Evolutionary conservation across 2,329 filamentous ascomycete species (phyloP).

Genomic region (Daldinia sp.): DNA sequence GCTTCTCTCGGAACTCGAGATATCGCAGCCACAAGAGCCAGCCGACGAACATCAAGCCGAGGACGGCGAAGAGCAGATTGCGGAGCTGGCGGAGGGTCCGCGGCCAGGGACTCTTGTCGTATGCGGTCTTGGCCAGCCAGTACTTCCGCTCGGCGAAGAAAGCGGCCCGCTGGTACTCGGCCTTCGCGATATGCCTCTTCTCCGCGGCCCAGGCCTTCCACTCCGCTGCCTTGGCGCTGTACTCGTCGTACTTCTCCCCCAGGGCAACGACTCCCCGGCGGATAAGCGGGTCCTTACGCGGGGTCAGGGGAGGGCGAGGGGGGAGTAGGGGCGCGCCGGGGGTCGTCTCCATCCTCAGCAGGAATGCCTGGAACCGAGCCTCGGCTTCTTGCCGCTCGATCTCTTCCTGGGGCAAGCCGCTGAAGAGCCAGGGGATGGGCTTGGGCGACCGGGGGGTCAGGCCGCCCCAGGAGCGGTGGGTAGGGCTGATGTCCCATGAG

Average conservation of each 20-base stretch:
- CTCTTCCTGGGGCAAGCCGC: too few relatives aligned
- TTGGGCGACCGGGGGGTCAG: too few relatives aligned
- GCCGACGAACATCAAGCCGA: neutral
- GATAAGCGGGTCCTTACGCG: neutral
- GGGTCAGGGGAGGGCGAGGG: neutral
- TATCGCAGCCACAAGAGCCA: neutral
- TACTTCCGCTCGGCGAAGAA: slow-evolving; percentile 9
- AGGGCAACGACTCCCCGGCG: neutral
- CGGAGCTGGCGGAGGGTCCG: neutral
- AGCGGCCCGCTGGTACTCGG: neutral
- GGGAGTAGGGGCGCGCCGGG: too few relatives aligned
- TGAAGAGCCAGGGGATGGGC: too few relatives aligned
- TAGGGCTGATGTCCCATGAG: too few relatives aligned
- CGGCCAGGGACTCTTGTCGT: slow-evolving; percentile 51
- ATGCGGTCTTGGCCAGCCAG: slow-evolving; percentile 50
- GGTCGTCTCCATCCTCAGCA: too few relatives aligned
- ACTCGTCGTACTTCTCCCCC: neutral
- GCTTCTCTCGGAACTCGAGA: too few relatives aligned
- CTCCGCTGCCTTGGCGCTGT: neutral
- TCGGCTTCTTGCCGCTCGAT: too few relatives aligned
- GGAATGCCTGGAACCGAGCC: too few relatives aligned
- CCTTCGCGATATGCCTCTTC: neutral
- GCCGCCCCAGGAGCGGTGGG: too few relatives aligned
- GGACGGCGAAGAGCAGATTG: neutral
- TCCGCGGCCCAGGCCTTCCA: neutral